These are phyloP conservation scores for Fraxinus latifolia DNA, from an alignment of 305 asterid genomes.

Conservation along the genomic window DNA sequence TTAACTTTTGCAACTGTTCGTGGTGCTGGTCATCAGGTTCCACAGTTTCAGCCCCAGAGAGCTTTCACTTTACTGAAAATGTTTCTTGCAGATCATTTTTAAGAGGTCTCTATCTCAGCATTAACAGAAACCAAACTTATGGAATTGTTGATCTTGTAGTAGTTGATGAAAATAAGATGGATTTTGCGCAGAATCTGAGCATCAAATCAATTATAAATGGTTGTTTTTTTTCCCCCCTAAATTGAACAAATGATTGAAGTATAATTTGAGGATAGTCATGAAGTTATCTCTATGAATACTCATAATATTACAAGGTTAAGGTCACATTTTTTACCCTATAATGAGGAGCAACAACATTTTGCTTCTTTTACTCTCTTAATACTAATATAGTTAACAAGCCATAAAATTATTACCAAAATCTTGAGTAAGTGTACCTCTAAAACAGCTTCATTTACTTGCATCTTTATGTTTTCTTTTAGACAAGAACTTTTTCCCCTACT, in stretches of 20 bases:
- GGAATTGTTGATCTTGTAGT: neutral
- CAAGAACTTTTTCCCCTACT: neutral
- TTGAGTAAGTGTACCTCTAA: neutral
- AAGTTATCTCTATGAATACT: neutral
- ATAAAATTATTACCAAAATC: neutral
- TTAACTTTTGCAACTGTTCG: conserved; percentile 37
- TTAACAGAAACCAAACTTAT: neutral
- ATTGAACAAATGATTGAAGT: neutral
- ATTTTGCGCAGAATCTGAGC: neutral
- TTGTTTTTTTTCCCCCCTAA: neutral
- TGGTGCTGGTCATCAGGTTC: conserved; percentile 43
- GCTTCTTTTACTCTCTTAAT: no score
- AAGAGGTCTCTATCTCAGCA: neutral
- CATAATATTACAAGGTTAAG: neutral
- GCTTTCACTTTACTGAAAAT: conserved; percentile 29
- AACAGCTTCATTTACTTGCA: neutral
- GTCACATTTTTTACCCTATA: neutral
- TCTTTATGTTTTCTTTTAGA: neutral
- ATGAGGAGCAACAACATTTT: no score
- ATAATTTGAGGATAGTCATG: neutral
- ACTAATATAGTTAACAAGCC: no score
- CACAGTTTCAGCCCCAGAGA: conserved; percentile 36
- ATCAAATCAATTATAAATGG: neutral
- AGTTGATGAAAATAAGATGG: neutral
- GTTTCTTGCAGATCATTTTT: conserved; percentile 22